A percentile compares a stretch with the other conserved stretches of the same genome.
phyloP scores from a whole-genome alignment of 345 rosid genomes.

The Trapa incisa region DNA sequence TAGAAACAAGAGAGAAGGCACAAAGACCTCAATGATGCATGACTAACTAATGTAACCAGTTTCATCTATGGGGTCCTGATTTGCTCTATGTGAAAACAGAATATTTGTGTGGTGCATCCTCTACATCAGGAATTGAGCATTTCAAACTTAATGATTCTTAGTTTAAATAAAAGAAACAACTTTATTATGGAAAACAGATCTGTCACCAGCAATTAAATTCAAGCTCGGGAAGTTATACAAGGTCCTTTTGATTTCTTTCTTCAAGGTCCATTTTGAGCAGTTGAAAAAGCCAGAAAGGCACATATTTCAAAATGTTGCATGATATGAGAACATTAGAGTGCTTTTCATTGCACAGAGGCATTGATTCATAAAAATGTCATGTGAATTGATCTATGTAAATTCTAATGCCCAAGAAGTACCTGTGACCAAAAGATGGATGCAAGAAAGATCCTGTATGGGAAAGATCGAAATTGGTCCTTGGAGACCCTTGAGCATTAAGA shows the following conservation, averaged over 20 bases:
- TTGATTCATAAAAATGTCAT: neutral
- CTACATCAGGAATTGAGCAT: neutral
- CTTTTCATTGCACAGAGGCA: neutral
- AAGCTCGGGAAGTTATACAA: neutral
- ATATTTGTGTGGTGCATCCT: neutral
- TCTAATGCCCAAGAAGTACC: constrained; percentile 9
- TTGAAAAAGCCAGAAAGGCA: neutral
- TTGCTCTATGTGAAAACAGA: neutral
- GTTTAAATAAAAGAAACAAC: neutral
- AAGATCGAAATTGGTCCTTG: constrained; percentile 45
- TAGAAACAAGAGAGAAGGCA: neutral
- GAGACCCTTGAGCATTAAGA: constrained; percentile 41
- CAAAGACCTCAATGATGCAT: neutral
- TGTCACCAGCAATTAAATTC: neutral
- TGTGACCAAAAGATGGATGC: constrained; percentile 75
- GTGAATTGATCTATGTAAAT: neutral
- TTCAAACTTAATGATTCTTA: neutral
- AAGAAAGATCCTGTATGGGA: constrained; percentile 58
- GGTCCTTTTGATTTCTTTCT: neutral
- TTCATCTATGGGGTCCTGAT: neutral
- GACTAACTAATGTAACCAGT: neutral
- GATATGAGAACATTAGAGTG: neutral
- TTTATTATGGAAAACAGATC: neutral
- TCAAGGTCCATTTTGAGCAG: neutral
- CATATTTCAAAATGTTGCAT: neutral